These are phyloP conservation scores for Diaporthe sp. DNA, from an alignment of 2,329 filamentous ascomycete species.

Conservation along the genomic window DNA sequence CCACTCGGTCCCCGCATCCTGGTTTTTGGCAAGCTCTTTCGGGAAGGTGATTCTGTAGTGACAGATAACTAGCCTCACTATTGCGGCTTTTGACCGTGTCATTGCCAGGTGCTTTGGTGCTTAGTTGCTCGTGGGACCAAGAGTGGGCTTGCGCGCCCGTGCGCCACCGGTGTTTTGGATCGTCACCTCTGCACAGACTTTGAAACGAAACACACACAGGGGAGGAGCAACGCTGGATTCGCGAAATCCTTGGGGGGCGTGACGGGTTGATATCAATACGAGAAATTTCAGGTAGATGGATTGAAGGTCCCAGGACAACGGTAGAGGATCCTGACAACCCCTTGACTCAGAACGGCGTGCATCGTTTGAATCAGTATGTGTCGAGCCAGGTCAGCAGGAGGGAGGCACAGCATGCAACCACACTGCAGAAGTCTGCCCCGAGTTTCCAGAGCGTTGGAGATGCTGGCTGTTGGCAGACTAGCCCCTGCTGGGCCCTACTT, in stretches of 20 bases:
- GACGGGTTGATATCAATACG: slow-evolving; percentile 14
- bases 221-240: not conserved
- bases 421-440: slow-evolving; percentile 14
- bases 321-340: not conserved
- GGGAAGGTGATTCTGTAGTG: not conserved
- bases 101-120: not conserved
- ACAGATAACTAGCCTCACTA: not conserved
- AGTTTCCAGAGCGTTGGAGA: slow-evolving; percentile 26
- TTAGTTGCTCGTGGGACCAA: slow-evolving; percentile 2
- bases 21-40: not conserved
- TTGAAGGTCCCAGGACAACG: slow-evolving; percentile 3
- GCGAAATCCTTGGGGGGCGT: not conserved
- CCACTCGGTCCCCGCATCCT: slow-evolving; percentile 4
- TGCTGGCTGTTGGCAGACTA: slow-evolving; percentile 6
- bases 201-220: slow-evolving; percentile 29
- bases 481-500: not conserved
- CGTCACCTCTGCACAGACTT: slow-evolving; percentile 26
- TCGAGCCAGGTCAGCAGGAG: slow-evolving; percentile 27
- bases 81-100: not conserved
- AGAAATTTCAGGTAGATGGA: not conserved
- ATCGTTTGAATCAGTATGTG: slow-evolving; percentile 27
- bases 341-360: slow-evolving; percentile 11
- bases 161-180: slow-evolving; percentile 31
- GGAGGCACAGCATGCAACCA: slow-evolving; percentile 32
- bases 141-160: slow-evolving; percentile 14